Percentiles rank a stretch among this genome's conserved stretches.
phyloP scores from a whole-genome alignment of 192 early-diverging fungal species.

The Backusella mclennaniae region DNA sequence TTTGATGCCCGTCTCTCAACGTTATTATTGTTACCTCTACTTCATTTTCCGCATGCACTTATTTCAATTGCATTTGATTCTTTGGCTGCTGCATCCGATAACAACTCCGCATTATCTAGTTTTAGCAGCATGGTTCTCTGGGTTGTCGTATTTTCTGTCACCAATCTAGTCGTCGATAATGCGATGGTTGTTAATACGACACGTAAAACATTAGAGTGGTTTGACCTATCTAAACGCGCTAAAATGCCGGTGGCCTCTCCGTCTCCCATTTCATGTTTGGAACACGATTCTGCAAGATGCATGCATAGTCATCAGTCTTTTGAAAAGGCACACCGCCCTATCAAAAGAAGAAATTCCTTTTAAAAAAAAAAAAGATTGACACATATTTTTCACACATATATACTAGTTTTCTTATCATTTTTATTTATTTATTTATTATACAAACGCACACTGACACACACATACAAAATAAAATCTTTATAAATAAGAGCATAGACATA shows the following conservation, averaged over 20 bases:
- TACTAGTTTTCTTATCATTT: background rate
- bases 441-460: background rate
- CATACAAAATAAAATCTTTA: background rate
- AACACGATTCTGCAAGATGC: conserved; percentile 2
- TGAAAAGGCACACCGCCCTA: background rate
- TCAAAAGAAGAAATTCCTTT: conserved; percentile 9
- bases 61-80: conserved; percentile 18
- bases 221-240: background rate
- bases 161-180: conserved; percentile 10
- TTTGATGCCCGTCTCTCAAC: conserved; percentile 1
- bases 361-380: conserved; percentile 3
- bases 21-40: conserved; percentile 9
- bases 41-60: conserved; percentile 15
- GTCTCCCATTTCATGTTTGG: background rate
- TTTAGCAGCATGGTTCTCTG: conserved; percentile 8
- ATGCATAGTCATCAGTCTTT: conserved; percentile 4
- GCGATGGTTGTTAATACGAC: background rate
- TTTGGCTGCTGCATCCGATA: background rate
- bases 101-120: background rate
- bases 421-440: background rate
- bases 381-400: conserved; percentile 9
- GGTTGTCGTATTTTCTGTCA: conserved; percentile 3
- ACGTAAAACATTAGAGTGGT: background rate
- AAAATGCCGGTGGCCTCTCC: background rate
- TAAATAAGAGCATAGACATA: background rate